Percentiles rank a stretch among this genome's conserved stretches.
These are phyloP conservation scores for Lepidopterella palustris DNA, from an alignment of 495 filamentous ascomycete genomes.

Conservation along the genomic window DNA sequence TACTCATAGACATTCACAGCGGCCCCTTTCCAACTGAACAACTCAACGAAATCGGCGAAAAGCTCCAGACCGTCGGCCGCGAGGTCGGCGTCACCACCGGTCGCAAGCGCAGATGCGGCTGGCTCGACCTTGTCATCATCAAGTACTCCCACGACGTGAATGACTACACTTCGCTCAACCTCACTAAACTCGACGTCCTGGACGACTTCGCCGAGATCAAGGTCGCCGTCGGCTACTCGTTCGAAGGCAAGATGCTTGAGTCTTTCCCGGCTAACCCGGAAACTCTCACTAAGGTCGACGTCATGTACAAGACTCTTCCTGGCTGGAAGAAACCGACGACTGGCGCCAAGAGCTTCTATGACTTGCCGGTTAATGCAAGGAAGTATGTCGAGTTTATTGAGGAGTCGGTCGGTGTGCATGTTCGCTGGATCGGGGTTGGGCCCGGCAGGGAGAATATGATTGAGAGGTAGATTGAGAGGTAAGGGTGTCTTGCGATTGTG, in stretches of 20 bases:
- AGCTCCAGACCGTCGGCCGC: slow-evolving; percentile 55
- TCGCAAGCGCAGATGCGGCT: slow-evolving; percentile 75
- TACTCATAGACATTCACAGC: slow-evolving; percentile 55
- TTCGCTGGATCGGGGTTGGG: slow-evolving; percentile 76
- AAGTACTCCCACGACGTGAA: slow-evolving; percentile 53
- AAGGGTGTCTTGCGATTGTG: too few species aligned
- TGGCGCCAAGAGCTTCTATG: slow-evolving; percentile 51
- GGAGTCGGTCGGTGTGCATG: slow-evolving; percentile 59
- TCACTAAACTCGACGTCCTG: slow-evolving; percentile 85
- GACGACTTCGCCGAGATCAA: slow-evolving; percentile 77
- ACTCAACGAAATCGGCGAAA: slow-evolving; percentile 54
- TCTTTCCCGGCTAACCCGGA: slow-evolving; percentile 65
- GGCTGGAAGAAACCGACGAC: slow-evolving; percentile 75
- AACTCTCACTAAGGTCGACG: slow-evolving; percentile 51
- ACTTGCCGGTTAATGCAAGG: slow-evolving; percentile 67
- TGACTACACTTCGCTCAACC: slow-evolving; percentile 55
- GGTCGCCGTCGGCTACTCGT: slow-evolving; percentile 65
- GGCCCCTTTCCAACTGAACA: slow-evolving; percentile 70
- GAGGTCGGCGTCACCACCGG: slow-evolving; percentile 83
- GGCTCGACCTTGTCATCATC: slow-evolving; percentile 83
- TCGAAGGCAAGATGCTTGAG: slow-evolving; percentile 44
- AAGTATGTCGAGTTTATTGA: slow-evolving; percentile 76
- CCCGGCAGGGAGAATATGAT: slow-evolving; percentile 65
- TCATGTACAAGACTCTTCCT: slow-evolving; percentile 65
- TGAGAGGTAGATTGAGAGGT: slow-evolving; percentile 39